A percentile compares a stretch with the other conserved stretches of the same genome.
Conservation (phyloP, 495 filamentous ascomycete genomes). For the Tuber aestivum region DNA sequence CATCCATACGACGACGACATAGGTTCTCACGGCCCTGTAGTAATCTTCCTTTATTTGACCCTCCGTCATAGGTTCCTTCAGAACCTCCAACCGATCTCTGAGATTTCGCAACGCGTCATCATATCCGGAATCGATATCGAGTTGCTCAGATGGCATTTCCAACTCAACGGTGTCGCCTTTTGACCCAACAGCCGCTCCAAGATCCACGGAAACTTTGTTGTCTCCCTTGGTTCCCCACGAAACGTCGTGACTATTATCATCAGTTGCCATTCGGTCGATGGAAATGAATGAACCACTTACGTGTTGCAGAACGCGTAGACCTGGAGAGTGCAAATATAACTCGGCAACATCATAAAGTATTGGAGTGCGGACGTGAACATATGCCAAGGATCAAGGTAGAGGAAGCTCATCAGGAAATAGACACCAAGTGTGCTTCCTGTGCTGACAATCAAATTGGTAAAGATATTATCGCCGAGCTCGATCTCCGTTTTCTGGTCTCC, state of each 20-base stretch:
- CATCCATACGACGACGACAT: constrained; percentile 98
- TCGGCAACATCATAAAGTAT: constrained; percentile 87
- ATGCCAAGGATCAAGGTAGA: constrained; percentile 98
- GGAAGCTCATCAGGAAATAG: constrained; percentile 91
- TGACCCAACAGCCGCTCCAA: constrained; percentile 70
- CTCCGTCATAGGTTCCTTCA: constrained; percentile 56
- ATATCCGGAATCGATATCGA: constrained; percentile 97
- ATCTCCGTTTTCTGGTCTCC: constrained; percentile 45
- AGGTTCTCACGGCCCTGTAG: constrained; percentile 93
- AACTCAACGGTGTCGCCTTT: constrained; percentile 71
- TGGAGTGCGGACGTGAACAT: constrained; percentile 93
- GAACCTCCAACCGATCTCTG: constrained; percentile 82
- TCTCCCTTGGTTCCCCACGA: constrained; percentile 99
- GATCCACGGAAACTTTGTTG: constrained; percentile 84
- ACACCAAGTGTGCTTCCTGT: constrained; percentile 81
- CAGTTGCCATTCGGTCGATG: neutral
- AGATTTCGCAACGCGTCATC: constrained; percentile 96
- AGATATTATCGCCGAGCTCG: constrained; percentile 70
- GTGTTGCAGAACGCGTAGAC: constrained; percentile 99
- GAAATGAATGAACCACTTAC: neutral
- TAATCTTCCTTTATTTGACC: constrained; percentile 93
- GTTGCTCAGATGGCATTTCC: constrained; percentile 95
- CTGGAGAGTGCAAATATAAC: constrained; percentile 94
- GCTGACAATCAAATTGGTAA: constrained; percentile 92
- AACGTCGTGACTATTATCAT: constrained; percentile 63